Conservation (phyloP, 78 protist genomes). For the Dictyostelium brefeldianum region DNA sequence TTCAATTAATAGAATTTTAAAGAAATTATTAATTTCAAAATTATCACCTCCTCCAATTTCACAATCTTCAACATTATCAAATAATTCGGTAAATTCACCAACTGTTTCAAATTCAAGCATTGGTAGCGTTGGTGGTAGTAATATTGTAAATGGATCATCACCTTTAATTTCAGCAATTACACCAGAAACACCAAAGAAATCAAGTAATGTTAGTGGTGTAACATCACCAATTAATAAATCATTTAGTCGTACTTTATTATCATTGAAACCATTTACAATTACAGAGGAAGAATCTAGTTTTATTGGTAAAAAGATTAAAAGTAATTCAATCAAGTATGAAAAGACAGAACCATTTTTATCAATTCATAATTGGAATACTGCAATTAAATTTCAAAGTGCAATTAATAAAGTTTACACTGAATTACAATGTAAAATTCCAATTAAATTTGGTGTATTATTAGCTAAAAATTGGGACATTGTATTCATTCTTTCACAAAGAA, state of each 20-base stretch:
- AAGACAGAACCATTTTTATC: constrained; percentile 16
- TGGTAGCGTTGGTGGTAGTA: too few relatives aligned
- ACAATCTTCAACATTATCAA: neutral
- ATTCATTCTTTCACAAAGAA: constrained; percentile 12
- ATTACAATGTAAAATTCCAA: constrained; percentile 5
- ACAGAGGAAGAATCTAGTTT: neutral
- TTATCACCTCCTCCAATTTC: neutral
- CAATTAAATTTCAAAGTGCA: neutral
- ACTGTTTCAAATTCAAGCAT: too few relatives aligned
- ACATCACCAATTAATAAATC: neutral
- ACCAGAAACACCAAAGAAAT: constrained; percentile 25
- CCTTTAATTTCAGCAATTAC: constrained; percentile 9
- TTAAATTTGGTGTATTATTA: constrained; percentile 13
- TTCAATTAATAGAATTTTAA: constrained; percentile 15
- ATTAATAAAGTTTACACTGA: constrained; percentile 33
- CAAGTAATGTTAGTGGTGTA: neutral
- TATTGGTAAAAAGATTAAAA: constrained; percentile 26
- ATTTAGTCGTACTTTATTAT: constrained; percentile 12
- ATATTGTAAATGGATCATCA: neutral
- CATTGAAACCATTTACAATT: constrained; percentile 21
- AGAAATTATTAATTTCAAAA: constrained; percentile 26
- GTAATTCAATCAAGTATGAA: constrained; percentile 5
- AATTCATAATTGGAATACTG: constrained; percentile 28
- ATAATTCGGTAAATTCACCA: neutral
- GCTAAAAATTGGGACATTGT: constrained; percentile 14